Conservation (phyloP, 306 rosid species). For the Fagus sylvatica region DNA sequence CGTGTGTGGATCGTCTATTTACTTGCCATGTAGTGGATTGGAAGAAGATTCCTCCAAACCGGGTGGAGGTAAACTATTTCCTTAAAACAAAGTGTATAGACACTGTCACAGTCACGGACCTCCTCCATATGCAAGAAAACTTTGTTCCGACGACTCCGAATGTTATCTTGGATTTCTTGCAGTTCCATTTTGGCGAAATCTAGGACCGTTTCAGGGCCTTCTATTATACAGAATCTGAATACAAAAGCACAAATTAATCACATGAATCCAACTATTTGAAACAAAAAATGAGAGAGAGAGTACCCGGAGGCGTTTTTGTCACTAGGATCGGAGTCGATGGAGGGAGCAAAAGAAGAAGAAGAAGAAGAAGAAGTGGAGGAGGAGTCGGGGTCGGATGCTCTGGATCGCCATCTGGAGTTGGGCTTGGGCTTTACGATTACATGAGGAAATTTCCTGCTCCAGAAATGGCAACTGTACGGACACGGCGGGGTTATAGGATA, state of each 20-base stretch:
- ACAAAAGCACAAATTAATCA: not conserved
- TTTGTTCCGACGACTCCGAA: constrained; percentile 92
- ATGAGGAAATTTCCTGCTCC: constrained; percentile 25
- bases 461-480: constrained; percentile 14
- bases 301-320: constrained; percentile 69
- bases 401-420: constrained; percentile 42
- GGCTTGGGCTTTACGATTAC: constrained; percentile 8
- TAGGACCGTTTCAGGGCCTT: constrained; percentile 91
- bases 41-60: no score
- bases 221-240: constrained; percentile 87
- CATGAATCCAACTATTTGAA: not conserved
- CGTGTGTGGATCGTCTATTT: no score
- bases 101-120: constrained; percentile 37
- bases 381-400: constrained; percentile 58
- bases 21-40: no score
- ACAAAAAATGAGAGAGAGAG: not conserved
- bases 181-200: constrained; percentile 88
- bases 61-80: no score
- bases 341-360: constrained; percentile 52
- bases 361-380: constrained; percentile 36
- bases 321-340: constrained; percentile 58
- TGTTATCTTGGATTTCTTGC: constrained; percentile 84
- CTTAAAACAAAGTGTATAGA: no score
- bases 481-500: constrained; percentile 28
- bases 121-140: constrained; percentile 95